A percentile compares a stretch with the other conserved stretches of the same genome.
These are phyloP conservation scores for Suhomyces sp. DNA, from an alignment of 805 yeast genomes.

Conservation along the genomic window DNA sequence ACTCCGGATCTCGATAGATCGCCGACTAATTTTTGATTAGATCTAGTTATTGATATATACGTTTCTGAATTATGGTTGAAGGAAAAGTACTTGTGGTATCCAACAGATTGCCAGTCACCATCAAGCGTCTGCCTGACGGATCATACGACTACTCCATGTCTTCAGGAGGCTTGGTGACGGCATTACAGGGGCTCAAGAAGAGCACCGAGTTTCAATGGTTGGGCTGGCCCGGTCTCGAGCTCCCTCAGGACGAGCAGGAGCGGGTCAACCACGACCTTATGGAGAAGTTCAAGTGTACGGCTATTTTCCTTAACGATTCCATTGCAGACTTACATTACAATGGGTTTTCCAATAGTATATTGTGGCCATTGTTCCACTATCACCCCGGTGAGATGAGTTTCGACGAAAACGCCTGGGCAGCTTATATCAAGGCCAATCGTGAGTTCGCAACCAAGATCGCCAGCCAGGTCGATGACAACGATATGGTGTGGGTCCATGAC, in stretches of 20 bases:
- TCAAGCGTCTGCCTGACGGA: constrained; percentile 60
- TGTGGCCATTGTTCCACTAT: constrained; percentile 98
- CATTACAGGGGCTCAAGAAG: constrained; percentile 85
- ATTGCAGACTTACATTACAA: constrained; percentile 95
- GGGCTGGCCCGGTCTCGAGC: constrained; percentile 93
- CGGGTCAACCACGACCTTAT: constrained; percentile 67
- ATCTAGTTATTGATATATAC: neutral
- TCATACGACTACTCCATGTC: constrained; percentile 85
- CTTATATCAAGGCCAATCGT: constrained; percentile 89
- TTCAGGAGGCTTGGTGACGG: constrained; percentile 96
- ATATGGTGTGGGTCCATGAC: constrained; percentile 96
- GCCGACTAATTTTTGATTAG: neutral
- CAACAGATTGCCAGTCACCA: constrained; percentile 93
- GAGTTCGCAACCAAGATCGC: constrained; percentile 76
- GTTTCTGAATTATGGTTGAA: neutral
- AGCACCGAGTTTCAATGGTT: constrained; percentile 89
- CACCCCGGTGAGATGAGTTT: constrained; percentile 99
- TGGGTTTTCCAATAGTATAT: constrained; percentile 89
- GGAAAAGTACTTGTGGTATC: constrained; percentile 90
- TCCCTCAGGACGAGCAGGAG: constrained; percentile 72
- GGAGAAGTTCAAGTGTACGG: constrained; percentile 82
- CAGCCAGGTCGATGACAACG: constrained; percentile 70
- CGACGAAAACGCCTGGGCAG: constrained; percentile 97
- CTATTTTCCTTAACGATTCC: constrained; percentile 82
- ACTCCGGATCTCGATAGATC: neutral